Conservation (phyloP, 2,329 filamentous ascomycete genomes). For the Fusarium piperis region DNA sequence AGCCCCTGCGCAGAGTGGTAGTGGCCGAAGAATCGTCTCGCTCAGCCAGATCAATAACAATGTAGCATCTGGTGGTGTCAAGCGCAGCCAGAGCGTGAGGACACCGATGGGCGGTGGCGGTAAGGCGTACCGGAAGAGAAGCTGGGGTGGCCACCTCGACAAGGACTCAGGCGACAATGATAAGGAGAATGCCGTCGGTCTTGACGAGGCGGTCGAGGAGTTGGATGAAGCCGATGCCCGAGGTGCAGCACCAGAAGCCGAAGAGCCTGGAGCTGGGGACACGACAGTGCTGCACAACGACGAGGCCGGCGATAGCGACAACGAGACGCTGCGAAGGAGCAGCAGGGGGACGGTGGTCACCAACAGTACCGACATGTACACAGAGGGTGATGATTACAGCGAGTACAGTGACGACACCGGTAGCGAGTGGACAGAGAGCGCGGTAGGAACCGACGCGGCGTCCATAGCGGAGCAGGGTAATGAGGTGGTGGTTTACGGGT, state of each 20-base stretch:
- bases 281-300: slow-evolving; percentile 39
- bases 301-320: slow-evolving; percentile 57
- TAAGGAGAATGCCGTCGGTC: slow-evolving; percentile 68
- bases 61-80: slow-evolving; percentile 69
- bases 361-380: slow-evolving; percentile 50
- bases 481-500: slow-evolving; percentile 50
- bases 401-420: slow-evolving; percentile 54
- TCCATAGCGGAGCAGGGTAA: slow-evolving; percentile 45
- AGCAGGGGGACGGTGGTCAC: slow-evolving; percentile 60
- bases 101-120: slow-evolving; percentile 55
- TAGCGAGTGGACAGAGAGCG: slow-evolving; percentile 62
- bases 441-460: slow-evolving; percentile 41
- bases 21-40: slow-evolving; percentile 84
- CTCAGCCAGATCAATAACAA: slow-evolving; percentile 90
- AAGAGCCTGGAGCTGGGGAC: slow-evolving; percentile 37
- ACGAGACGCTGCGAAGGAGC: slow-evolving; percentile 60
- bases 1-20: slow-evolving; percentile 59
- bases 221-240: slow-evolving; percentile 47
- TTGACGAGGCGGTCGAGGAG: slow-evolving; percentile 73
- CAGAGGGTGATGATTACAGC: slow-evolving; percentile 50
- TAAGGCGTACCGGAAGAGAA: slow-evolving; percentile 70
- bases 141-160: slow-evolving; percentile 68
- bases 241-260: slow-evolving; percentile 19
- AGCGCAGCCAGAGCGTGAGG: slow-evolving; percentile 82
- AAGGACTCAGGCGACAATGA: slow-evolving; percentile 64